These are phyloP conservation scores for Ichthyophonus hoferi DNA, from an alignment of 208 protist genomes.

Conservation along the genomic window DNA sequence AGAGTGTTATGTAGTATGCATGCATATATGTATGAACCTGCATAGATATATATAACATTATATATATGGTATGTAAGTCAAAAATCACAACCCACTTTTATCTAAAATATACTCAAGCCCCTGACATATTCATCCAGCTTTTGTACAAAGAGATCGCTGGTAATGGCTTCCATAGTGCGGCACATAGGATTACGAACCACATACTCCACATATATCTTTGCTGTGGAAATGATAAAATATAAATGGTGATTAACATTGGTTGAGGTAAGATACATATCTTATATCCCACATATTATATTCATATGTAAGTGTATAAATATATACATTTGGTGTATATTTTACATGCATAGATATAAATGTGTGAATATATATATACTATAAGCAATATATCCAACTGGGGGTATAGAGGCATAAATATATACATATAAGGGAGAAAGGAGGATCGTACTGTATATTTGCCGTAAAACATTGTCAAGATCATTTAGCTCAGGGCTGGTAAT, in stretches of 20 bases:
- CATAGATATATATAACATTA: too few species aligned
- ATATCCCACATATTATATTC: not conserved
- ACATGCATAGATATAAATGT: not conserved
- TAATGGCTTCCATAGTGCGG: not conserved
- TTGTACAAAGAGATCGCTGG: conserved; percentile 27
- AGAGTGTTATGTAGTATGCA: too few species aligned
- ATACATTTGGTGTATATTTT: not conserved
- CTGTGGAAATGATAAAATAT: not conserved
- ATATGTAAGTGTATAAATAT: not conserved
- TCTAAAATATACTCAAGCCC: not conserved
- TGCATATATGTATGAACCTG: too few species aligned
- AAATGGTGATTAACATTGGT: not conserved
- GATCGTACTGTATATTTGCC: conserved; percentile 28
- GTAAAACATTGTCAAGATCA: conserved; percentile 36
- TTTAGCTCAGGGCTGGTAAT: conserved; percentile 36
- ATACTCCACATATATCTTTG: conserved; percentile 49
- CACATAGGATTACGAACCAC: conserved; percentile 45
- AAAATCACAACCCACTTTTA: too few species aligned
- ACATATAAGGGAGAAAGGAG: not conserved
- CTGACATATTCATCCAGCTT: conserved; percentile 19
- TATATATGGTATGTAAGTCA: too few species aligned
- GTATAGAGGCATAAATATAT: not conserved
- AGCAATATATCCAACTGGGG: not conserved
- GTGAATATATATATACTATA: not conserved
- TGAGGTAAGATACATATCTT: not conserved